A percentile compares a stretch with the other conserved stretches of the same genome.
Conservation (phyloP, 2,329 filamentous ascomycete species). For the Nemania sp. region DNA sequence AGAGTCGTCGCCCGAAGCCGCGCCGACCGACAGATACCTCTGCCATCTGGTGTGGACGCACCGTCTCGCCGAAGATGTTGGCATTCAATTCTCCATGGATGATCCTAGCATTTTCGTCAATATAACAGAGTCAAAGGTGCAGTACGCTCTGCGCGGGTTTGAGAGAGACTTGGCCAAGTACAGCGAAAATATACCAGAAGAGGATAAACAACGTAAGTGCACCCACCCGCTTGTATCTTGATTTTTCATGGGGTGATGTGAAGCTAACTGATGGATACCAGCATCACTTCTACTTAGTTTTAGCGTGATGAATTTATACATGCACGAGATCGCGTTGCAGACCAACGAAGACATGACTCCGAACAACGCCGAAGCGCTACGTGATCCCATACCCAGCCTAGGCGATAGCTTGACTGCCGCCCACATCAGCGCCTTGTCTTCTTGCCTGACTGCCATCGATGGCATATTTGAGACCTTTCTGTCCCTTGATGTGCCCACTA, state of each 20-base stretch:
- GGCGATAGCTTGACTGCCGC: constrained; percentile 52
- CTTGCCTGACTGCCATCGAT: constrained; percentile 69
- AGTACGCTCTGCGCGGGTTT: constrained; percentile 66
- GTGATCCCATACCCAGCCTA: constrained; percentile 47
- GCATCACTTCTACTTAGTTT: constrained; percentile 67
- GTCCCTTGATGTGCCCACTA: constrained; percentile 58
- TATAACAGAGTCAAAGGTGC: constrained; percentile 64
- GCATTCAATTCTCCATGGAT: constrained; percentile 67
- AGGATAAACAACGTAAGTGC: constrained; percentile 60
- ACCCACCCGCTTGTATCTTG: too few relatives aligned
- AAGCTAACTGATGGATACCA: constrained; percentile 36
- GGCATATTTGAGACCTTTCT: constrained; percentile 68
- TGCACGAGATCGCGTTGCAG: constrained; percentile 75
- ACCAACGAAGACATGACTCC: constrained; percentile 52
- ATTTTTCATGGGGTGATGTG: too few relatives aligned
- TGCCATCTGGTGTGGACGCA: constrained; percentile 64
- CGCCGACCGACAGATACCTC: constrained; percentile 59
- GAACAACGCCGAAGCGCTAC: constrained; percentile 50
- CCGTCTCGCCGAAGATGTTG: constrained; percentile 69
- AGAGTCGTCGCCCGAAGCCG: constrained; percentile 56
- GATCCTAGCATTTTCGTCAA: constrained; percentile 59
- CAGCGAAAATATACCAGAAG: constrained; percentile 54
- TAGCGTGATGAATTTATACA: constrained; percentile 68
- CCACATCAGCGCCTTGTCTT: constrained; percentile 67
- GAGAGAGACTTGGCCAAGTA: constrained; percentile 67